A percentile compares a stretch with the other conserved stretches of the same genome.
These are phyloP conservation scores for Leccinum boreale DNA, from an alignment of 768 basidiomycete genomes.

Conservation along the genomic window DNA sequence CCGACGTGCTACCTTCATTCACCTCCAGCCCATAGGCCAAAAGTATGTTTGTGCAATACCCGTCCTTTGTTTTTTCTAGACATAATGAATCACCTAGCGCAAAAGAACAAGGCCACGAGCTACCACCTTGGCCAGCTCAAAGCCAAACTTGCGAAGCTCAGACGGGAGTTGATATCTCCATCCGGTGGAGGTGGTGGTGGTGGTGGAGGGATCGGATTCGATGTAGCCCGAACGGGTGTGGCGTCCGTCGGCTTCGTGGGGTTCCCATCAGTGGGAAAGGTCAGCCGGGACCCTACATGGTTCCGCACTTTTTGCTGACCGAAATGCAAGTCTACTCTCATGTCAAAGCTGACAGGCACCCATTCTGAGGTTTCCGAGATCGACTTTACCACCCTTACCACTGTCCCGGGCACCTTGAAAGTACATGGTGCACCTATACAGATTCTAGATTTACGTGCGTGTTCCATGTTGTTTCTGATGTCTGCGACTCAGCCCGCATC, in stretches of 20 bases:
- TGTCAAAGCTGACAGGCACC: constrained; percentile 96
- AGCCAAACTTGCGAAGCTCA: constrained; percentile 96
- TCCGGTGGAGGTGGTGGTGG: constrained; percentile 82
- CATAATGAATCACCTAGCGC: constrained; percentile 49
- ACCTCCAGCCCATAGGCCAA: constrained; percentile 52
- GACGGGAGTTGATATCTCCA: constrained; percentile 86
- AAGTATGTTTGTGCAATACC: constrained; percentile 50
- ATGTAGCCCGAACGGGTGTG: constrained; percentile 97
- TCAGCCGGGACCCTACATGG: constrained; percentile 23
- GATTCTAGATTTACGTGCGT: constrained; percentile 85
- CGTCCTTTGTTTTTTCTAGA: constrained; percentile 10
- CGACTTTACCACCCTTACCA: constrained; percentile 95
- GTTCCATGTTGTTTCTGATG: not conserved
- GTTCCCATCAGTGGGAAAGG: constrained; percentile 95
- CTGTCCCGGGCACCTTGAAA: constrained; percentile 91
- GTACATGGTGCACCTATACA: constrained; percentile 97
- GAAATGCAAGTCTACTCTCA: constrained; percentile 70
- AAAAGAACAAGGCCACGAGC: constrained; percentile 95
- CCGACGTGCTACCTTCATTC: constrained; percentile 22
- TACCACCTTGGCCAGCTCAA: constrained; percentile 97
- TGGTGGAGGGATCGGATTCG: constrained; percentile 89
- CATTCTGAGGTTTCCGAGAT: constrained; percentile 95
- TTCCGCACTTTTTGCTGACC: constrained; percentile 4
- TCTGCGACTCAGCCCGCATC: constrained; percentile 16
- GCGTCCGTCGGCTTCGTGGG: constrained; percentile 94